These are phyloP conservation scores for Smittium culicis DNA, from an alignment of 371 early-diverging fungal genomes.

Conservation along the genomic window DNA sequence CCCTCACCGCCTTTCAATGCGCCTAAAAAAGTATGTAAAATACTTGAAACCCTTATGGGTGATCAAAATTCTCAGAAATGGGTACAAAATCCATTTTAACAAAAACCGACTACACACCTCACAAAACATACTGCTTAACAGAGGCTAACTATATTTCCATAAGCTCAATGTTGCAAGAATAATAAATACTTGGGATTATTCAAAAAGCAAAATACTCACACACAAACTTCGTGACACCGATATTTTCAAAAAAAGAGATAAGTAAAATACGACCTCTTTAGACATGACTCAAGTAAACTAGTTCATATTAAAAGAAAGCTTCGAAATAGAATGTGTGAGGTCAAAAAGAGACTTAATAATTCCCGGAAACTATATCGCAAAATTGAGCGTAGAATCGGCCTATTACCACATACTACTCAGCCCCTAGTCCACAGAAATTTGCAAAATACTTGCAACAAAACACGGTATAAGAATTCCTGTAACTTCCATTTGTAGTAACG, in stretches of 20 bases:
- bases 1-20: too few relatives aligned
- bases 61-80: not conserved
- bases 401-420: slow-evolving; percentile 28
- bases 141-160: not conserved
- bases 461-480: slow-evolving; percentile 32
- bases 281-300: not conserved
- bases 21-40: too few relatives aligned
- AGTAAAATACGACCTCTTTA: not conserved
- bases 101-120: not conserved
- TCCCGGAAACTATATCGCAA: slow-evolving; percentile 22
- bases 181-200: not conserved
- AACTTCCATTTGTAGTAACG: slow-evolving; percentile 33
- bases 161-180: not conserved
- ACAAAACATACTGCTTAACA: not conserved
- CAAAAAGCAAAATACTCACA: not conserved
- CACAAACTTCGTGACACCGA: not conserved
- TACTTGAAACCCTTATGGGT: not conserved
- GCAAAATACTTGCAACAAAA: slow-evolving; percentile 29
- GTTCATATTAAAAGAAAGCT: slow-evolving; percentile 7
- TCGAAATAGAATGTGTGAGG: slow-evolving; percentile 21
- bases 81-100: not conserved
- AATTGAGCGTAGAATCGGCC: slow-evolving; percentile 28
- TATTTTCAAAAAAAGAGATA: not conserved
- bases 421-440: not conserved
- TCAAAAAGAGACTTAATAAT: slow-evolving; percentile 22